Base-by-base conservation (phyloP, 345 rosid species). In the Salix arbutifolia region DNA sequence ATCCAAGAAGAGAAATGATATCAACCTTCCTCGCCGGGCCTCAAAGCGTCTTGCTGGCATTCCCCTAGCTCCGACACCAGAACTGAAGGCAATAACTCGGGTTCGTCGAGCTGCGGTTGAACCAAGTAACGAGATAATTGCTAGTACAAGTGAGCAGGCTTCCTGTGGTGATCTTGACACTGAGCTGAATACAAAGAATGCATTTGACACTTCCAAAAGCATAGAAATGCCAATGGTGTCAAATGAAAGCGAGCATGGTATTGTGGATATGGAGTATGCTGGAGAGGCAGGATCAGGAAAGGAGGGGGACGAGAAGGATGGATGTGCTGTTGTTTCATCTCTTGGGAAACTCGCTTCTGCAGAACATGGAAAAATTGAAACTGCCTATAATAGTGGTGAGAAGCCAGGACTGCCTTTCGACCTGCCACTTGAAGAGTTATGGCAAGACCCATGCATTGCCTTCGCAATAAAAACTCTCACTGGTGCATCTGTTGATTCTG, bases 391-490 rank as follows among this genome's bases (percentile, higher is more conserved):
- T 17, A 76, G 75, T 62, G 86, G 78, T 69, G 84, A 65, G 74
- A 73, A 82, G 83, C 72, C 78, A 11, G 82, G 38, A 35, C 65
- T 50, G 26, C 40, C 81, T 30, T 62, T 85, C 56, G 90, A 90
- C 79, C 77, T 85, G 61, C 89, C 93, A 50, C 88, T 91, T 26
- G 89, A 85, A n/a, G 97, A 91, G 82, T 76, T 96, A 71, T 88
- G 94, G 83, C 80, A 86, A 48, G 99, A 96, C 77, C 98, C 99
- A 44, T 96, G 99, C 87, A 96, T 96, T 25, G 99, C 97, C 62
- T 96, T 96, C 85, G 99, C 99, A 62, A 92, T 96, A 62, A 86
- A 89, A 86, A 95, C 94, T 25, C 94, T 95, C 16, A 95, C 98
- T 0, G 99, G 94, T 73, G 81, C 81, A 67, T 73, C 90, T 1